A percentile compares a stretch with the other conserved stretches of the same genome.
Conservation (phyloP, 495 filamentous ascomycete species). For the Aspergillus homomorphus region DNA sequence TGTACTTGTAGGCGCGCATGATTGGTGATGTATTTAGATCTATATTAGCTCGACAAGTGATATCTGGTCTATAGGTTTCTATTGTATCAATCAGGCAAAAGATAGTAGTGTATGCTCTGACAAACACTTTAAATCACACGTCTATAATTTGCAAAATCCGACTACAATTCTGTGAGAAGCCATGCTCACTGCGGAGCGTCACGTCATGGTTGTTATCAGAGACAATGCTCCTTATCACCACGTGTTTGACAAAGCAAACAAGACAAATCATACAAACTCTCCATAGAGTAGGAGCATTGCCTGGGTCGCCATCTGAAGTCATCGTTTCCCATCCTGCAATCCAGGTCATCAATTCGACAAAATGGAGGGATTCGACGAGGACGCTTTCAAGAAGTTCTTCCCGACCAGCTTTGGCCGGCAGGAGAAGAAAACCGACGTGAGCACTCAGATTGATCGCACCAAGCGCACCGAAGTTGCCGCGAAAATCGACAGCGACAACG, state of each 20-base stretch:
- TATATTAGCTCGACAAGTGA: conserved; percentile 10
- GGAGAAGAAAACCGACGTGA: conserved; percentile 65
- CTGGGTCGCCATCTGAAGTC: conserved; percentile 4
- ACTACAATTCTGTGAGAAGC: too few species aligned
- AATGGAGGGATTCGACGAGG: conserved; percentile 71
- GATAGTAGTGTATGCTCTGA: too few species aligned
- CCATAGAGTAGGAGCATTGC: conserved; percentile 10
- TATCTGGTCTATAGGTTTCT: conserved; percentile 15
- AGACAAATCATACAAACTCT: conserved; percentile 22
- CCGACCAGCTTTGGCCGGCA: conserved; percentile 87
- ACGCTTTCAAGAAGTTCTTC: conserved; percentile 77
- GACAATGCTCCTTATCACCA: background rate
- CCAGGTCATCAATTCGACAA: conserved; percentile 3
- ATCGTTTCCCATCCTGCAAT: conserved; percentile 7
- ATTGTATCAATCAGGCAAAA: background rate
- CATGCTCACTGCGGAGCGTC: background rate
- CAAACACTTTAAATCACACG: too few species aligned
- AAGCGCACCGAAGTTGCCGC: conserved; percentile 53
- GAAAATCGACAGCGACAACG: conserved; percentile 24
- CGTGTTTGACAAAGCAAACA: conserved; percentile 41
- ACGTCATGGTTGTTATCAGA: background rate
- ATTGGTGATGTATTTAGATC: conserved; percentile 10
- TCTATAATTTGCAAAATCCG: too few species aligned
- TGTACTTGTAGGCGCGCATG: conserved; percentile 78
- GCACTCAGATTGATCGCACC: conserved; percentile 73